Base-by-base conservation (phyloP, 2,329 filamentous ascomycete genomes). In the Colletotrichum sp. region DNA sequence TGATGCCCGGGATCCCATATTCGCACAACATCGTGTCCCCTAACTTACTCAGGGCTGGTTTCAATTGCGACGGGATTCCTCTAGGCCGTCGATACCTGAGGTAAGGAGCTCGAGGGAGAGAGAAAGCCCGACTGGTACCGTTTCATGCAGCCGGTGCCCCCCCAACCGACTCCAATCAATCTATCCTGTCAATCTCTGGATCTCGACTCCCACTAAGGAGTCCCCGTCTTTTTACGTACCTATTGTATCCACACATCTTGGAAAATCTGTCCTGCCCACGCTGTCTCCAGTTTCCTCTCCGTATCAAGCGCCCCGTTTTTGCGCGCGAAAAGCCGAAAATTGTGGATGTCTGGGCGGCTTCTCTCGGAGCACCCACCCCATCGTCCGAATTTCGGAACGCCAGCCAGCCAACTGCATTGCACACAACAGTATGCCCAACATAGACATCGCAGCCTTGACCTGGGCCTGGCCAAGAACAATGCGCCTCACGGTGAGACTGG, bases 401-500 rank as follows among this genome's bases (percentile, higher is more conserved):
- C 32, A 64, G 36, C 69, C n/a, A 70, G 68, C 57, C 68, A 70
- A 70, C 55, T 63, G 28, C 67, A 61, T 32, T 52, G 65, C 48
- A 59, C 43, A 52, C 64, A 55, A 30, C 32, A 39, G 7, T 59
- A 26, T 59, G 43, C n/a, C 55, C 34, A 26, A n/a, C n/a, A 43
- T 24, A 13, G n/a, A 60, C 67, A 63, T 63, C 21, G 57, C 55
- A 55, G 55, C 43, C 67, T 18, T 59, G 52, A 43, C 32, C 18
- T 30, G 32, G 36, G 59, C 16, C 13, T 24, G 59, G 63, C 63
- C 26, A 71, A 75, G 72, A 26, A 52, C 13, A 52, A 75, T 57
- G 73, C 73, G 59, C 64, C 73, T 73, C 73, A 75, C 64, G 73
- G 70, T 68, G 73, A 68, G 73, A 75, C 70, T 73, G 43, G 39